phyloP scores from a whole-genome alignment of 768 basidiomycete genomes.

The Kwoniella botswanensis region DNA sequence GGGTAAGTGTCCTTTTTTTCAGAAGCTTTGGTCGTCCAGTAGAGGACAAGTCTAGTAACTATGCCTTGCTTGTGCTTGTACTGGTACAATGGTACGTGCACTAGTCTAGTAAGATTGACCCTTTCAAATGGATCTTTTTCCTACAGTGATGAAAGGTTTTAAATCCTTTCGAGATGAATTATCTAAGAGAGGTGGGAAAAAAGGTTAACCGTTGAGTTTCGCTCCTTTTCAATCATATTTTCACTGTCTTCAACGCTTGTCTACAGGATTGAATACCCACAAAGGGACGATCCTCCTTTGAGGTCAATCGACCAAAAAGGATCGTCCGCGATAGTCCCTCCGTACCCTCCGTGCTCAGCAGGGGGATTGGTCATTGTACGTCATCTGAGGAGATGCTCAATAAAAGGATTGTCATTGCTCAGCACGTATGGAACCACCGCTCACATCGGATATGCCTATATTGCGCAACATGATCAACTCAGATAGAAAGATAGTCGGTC shows the following conservation, averaged over 20 bases:
- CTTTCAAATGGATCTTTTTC: slow-evolving; percentile 9
- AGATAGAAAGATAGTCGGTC: neutral
- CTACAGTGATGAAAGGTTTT: slow-evolving; percentile 6
- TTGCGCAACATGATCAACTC: neutral
- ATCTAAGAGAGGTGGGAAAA: neutral
- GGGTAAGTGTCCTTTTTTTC: neutral
- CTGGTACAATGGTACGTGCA: neutral
- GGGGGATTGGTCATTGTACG: neutral
- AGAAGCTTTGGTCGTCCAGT: neutral
- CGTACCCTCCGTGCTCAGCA: slow-evolving; percentile 1
- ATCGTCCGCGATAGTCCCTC: neutral
- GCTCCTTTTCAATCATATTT: slow-evolving; percentile 1
- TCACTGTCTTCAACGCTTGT: neutral
- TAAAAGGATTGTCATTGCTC: neutral
- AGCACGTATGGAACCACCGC: neutral
- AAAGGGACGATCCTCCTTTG: slow-evolving; percentile 6
- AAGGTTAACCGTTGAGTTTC: neutral
- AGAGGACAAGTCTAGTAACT: neutral
- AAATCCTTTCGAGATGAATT: slow-evolving; percentile 15
- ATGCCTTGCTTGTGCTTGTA: neutral
- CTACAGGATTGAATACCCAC: neutral
- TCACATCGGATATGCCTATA: slow-evolving; percentile 4
- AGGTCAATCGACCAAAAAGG: neutral
- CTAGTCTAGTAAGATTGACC: slow-evolving; percentile 5
- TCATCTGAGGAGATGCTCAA: slow-evolving; percentile 3